A percentile compares a stretch with the other conserved stretches of the same genome.
phyloP scores from a whole-genome alignment of 768 basidiomycete species.

The Lactarius indigo region DNA sequence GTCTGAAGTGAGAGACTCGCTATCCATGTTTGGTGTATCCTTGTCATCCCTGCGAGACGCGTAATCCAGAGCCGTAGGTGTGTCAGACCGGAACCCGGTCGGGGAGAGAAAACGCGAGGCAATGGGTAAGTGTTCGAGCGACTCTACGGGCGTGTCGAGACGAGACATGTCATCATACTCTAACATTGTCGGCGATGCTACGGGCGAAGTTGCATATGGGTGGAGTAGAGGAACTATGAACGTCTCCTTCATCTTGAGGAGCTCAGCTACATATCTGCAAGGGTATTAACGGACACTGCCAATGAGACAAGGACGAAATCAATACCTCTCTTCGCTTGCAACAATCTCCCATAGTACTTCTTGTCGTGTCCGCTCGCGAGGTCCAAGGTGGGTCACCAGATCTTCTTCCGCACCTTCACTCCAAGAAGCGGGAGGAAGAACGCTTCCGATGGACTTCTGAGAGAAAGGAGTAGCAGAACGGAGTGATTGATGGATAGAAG shows the following conservation, averaged over 20 bases:
- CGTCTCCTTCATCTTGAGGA: slow-evolving; percentile 88
- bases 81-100: slow-evolving; percentile 43
- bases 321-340: slow-evolving; percentile 89
- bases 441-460: slow-evolving; percentile 65
- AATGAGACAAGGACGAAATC: slow-evolving; percentile 22
- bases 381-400: slow-evolving; percentile 88
- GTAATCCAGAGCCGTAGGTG: slow-evolving; percentile 36
- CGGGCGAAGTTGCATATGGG: slow-evolving; percentile 63
- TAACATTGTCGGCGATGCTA: slow-evolving; percentile 52
- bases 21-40: slow-evolving; percentile 61
- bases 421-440: slow-evolving; percentile 80
- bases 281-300: slow-evolving; percentile 2
- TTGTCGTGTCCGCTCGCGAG: slow-evolving; percentile 90
- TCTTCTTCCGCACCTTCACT: slow-evolving; percentile 94
- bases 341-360: slow-evolving; percentile 98
- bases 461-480: slow-evolving; percentile 83
- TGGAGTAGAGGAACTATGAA: slow-evolving; percentile 90
- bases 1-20: slow-evolving; percentile 71
- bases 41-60: slow-evolving; percentile 41
- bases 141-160: slow-evolving; percentile 63
- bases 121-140: slow-evolving; percentile 76
- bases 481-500: slow-evolving; percentile 59
- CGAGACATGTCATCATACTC: slow-evolving; percentile 69
- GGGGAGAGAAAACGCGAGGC: slow-evolving; percentile 90
- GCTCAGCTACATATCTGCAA: slow-evolving; percentile 84